Evolutionary conservation across 306 rosid species (phyloP).

Genomic region (Dryas octopetala): DNA sequence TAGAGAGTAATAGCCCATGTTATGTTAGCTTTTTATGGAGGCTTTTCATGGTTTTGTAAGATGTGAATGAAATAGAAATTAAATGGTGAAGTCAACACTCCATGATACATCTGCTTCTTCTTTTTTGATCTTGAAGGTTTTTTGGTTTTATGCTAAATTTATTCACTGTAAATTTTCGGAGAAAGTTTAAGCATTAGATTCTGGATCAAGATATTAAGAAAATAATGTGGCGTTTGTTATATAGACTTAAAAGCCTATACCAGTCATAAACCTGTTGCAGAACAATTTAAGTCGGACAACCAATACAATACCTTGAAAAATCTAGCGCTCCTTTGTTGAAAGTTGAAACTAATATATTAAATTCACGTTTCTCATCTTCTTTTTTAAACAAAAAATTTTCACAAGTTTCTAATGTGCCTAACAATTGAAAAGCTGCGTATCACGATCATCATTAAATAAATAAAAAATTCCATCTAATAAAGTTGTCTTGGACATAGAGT

Average conservation of each 20-base stretch:
- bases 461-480: too few relatives aligned
- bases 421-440: not conserved
- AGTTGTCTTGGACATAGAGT: too few relatives aligned
- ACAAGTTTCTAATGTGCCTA: not conserved
- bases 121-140: not conserved
- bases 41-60: not conserved
- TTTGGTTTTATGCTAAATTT: not conserved
- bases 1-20: not conserved
- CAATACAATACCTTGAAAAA: not conserved
- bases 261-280: not conserved
- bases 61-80: not conserved
- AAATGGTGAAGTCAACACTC: too few relatives aligned
- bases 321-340: not conserved
- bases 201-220: not conserved
- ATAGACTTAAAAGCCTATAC: not conserved
- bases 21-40: not conserved
- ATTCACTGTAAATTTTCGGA: not conserved
- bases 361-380: not conserved
- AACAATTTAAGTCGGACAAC: not conserved
- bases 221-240: not conserved
- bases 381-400: not conserved
- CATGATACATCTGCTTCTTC: not conserved
- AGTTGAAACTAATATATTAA: too few relatives aligned
- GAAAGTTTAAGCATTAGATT: not conserved
- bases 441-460: not conserved